Percentiles rank a stretch among this genome's conserved stretches.
Conservation (phyloP, 2,329 filamentous ascomycete species). For the Exophiala lecanii-corni region DNA sequence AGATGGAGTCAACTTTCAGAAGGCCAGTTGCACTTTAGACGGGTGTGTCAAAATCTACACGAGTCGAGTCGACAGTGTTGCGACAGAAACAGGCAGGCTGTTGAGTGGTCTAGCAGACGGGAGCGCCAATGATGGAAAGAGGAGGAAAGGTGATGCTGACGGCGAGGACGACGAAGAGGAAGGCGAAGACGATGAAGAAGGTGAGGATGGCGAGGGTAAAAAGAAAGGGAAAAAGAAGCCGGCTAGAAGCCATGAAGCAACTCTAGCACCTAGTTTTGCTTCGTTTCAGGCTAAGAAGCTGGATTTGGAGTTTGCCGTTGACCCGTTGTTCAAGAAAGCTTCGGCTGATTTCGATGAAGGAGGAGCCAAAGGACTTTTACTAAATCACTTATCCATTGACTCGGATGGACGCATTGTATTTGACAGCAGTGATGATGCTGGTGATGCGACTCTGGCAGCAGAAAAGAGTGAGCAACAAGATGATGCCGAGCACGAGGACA, state of each 20-base stretch:
- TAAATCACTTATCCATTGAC: constrained; percentile 97
- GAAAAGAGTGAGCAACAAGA: constrained; percentile 28
- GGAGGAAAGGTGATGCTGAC: constrained; percentile 57
- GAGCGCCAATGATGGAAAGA: constrained; percentile 63
- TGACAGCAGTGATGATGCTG: constrained; percentile 87
- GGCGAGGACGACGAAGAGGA: constrained; percentile 64
- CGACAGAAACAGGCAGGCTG: constrained; percentile 92
- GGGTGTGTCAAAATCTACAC: constrained; percentile 99
- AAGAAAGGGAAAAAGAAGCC: constrained; percentile 68
- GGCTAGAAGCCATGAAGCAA: constrained; percentile 84
- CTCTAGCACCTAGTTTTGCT: constrained; percentile 80
- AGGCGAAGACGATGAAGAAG: constrained; percentile 50
- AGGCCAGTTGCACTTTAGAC: constrained; percentile 93
- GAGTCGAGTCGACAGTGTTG: constrained; percentile 94
- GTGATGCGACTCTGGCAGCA: constrained; percentile 44
- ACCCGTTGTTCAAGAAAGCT: constrained; percentile 98
- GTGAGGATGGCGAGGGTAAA: constrained; percentile 44
- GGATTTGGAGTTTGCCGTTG: constrained; percentile 91
- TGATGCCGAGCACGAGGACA: constrained; percentile 29
- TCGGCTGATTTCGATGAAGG: constrained; percentile 98
- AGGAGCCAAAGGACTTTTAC: constrained; percentile 85
- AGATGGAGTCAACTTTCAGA: constrained; percentile 96
- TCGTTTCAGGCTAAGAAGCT: constrained; percentile 94
- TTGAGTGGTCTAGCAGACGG: constrained; percentile 83
- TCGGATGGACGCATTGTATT: constrained; percentile 90